Conservation (phyloP, 768 basidiomycete species). For the Suillus fuscotomentosus region DNA sequence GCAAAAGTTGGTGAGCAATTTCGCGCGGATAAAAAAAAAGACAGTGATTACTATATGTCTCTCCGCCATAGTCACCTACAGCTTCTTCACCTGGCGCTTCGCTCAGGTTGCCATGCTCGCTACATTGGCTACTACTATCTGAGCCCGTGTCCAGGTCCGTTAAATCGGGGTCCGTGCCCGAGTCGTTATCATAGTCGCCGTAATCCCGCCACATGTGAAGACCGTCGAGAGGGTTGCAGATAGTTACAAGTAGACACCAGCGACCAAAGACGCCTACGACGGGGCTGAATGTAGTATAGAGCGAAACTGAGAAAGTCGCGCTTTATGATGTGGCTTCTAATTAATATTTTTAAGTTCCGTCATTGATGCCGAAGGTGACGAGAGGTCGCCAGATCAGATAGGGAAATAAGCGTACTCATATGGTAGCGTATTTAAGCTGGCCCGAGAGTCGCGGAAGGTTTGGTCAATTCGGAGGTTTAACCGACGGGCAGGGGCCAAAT, state of each 20-base stretch:
- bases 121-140: not conserved
- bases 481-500: too few species aligned
- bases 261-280: not conserved
- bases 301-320: not conserved
- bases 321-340: not conserved
- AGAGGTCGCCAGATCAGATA: not conserved
- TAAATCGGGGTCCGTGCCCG: not conserved
- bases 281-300: not conserved
- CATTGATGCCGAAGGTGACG: not conserved
- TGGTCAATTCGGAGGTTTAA: too few species aligned
- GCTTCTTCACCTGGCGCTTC: not conserved
- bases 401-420: not conserved
- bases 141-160: not conserved
- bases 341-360: not conserved
- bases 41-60: not conserved
- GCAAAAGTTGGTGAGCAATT: not conserved
- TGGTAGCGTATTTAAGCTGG: not conserved
- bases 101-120: not conserved
- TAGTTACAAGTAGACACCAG: not conserved
- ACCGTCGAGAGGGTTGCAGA: not conserved
- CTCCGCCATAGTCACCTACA: not conserved
- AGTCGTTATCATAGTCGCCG: not conserved
- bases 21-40: not conserved
- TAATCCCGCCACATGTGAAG: not conserved
- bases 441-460: not conserved